Evolutionary conservation across 495 filamentous ascomycete genomes (phyloP).

Genomic region (Xylaria acuta): DNA sequence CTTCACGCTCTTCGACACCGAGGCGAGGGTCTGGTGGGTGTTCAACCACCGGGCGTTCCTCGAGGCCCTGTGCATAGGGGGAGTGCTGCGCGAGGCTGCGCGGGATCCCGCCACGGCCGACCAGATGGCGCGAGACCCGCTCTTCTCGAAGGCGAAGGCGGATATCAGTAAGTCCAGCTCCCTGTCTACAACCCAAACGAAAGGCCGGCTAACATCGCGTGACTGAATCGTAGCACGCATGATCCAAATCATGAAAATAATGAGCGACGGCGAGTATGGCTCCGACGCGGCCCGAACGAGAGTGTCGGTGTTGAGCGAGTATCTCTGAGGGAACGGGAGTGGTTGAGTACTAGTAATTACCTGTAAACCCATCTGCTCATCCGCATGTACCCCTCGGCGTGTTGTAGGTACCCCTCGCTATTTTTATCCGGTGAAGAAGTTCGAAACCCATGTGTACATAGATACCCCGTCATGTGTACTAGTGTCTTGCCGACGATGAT

Average conservation of each 20-base stretch:
- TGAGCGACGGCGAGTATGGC: conserved; percentile 58
- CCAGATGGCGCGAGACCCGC: conserved; percentile 52
- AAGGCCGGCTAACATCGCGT: conserved; percentile 21
- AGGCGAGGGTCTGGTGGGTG: conserved; percentile 78
- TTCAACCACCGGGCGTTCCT: conserved; percentile 76
- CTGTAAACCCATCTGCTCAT: background rate
- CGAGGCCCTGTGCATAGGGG: conserved; percentile 64
- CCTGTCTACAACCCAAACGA: background rate
- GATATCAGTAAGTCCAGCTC: conserved; percentile 59
- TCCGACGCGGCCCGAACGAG: conserved; percentile 62
- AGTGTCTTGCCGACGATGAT: background rate
- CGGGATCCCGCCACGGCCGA: conserved; percentile 43
- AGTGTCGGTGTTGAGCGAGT: conserved; percentile 61
- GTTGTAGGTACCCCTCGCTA: background rate
- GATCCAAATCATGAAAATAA: conserved; percentile 63
- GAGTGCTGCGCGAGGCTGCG: conserved; percentile 50
- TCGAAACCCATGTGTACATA: too few species aligned
- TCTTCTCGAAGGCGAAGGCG: conserved; percentile 59
- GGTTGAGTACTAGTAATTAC: background rate
- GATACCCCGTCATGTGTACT: too few species aligned
- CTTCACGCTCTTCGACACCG: conserved; percentile 64
- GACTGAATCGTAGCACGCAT: conserved; percentile 50
- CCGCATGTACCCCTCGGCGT: background rate
- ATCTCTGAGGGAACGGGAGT: conserved; percentile 42
- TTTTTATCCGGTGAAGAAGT: background rate